Conservation (phyloP, 345 rosid genomes). For the Aquilaria malaccensis region DNA sequence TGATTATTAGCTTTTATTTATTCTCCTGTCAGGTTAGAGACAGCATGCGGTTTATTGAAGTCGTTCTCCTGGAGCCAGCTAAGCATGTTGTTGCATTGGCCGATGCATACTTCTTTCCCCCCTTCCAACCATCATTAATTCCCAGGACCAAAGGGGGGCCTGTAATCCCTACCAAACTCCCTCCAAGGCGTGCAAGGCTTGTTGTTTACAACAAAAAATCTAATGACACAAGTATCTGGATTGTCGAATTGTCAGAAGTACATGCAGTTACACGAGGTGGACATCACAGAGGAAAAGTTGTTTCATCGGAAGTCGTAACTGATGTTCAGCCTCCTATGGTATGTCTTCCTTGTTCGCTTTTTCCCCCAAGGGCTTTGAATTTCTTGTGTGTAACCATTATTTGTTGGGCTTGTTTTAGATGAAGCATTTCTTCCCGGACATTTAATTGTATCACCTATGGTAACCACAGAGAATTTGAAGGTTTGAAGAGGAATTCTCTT, state of each 20-base stretch:
- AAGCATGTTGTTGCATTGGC: conserved; percentile 81
- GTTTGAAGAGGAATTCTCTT: too few species aligned
- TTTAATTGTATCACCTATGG: conserved; percentile 5
- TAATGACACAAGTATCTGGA: conserved; percentile 79
- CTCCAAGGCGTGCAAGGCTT: conserved; percentile 81
- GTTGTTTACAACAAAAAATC: conserved; percentile 76
- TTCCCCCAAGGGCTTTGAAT: too few species aligned
- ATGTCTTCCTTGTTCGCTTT: conserved; percentile 9
- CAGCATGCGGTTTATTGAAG: conserved; percentile 87
- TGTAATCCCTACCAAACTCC: conserved; percentile 75
- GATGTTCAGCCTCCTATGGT: conserved; percentile 98
- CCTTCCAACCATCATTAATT: conserved; percentile 85
- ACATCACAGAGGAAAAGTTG: conserved; percentile 87
- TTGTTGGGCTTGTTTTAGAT: too few species aligned
- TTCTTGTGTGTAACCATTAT: too few species aligned
- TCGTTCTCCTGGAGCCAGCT: conserved; percentile 76
- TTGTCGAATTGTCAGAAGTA: conserved; percentile 80
- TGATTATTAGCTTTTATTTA: conserved; percentile 9
- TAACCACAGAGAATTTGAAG: too few species aligned
- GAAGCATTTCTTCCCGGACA: neutral
- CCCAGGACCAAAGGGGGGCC: conserved; percentile 84
- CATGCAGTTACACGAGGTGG: conserved; percentile 93
- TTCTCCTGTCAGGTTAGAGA: conserved; percentile 63
- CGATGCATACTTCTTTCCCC: conserved; percentile 93
- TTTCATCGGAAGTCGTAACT: conserved; percentile 63